Base-by-base conservation (phyloP, 345 rosid genomes). In the Trapa incisa region DNA sequence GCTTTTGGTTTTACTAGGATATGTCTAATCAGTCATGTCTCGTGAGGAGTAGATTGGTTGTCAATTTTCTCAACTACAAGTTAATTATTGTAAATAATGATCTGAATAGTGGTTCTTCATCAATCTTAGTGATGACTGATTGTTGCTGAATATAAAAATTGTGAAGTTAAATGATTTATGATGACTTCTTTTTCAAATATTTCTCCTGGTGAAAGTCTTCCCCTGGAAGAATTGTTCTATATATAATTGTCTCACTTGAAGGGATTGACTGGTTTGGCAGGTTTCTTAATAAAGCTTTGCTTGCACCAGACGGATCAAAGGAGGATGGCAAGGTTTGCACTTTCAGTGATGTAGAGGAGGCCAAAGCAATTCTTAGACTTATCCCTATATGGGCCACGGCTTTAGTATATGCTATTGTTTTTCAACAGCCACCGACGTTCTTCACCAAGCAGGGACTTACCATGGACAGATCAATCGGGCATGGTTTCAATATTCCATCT, bases 381-480 rank as follows among this genome's bases (percentile, higher is more conserved):
- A 74, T 76, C 69, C 88, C 88, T 1, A 84, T 86, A 73, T 86
- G 88, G 88, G 54, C 73, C 15, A 76, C 84, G 12, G 62, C 84
- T 76, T 76, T 82, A 74, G 73, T 82, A 3, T 84, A 76, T 32
- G 86, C 83, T 39, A 69, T 84, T 66, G 81, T 82, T 29, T 79
- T 70, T 76, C 76, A 86, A n/a, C 91, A 86, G 74, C 60, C 80
- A 37, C 38, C 75, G n/a, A 86, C 91, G 37, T 86, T 82, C 80
- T 86, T 82, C 16, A 86, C 88, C 15, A 86, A 80, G 62, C 91
- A 86, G 76, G 91, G 88, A 37, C 79, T 74, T 6, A 86, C 88
- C 14, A 76, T 86, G 88, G 85, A 86, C 76, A 76, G 87, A 76
- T 42, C 78, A 42, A 68, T 84, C 54, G 47, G 76, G 37, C 71